Evolutionary conservation across 495 filamentous ascomycete species (phyloP), one percentile per base, ranked within the genome.

Genomic region (Aspergillus saccharolyticus): DNA sequence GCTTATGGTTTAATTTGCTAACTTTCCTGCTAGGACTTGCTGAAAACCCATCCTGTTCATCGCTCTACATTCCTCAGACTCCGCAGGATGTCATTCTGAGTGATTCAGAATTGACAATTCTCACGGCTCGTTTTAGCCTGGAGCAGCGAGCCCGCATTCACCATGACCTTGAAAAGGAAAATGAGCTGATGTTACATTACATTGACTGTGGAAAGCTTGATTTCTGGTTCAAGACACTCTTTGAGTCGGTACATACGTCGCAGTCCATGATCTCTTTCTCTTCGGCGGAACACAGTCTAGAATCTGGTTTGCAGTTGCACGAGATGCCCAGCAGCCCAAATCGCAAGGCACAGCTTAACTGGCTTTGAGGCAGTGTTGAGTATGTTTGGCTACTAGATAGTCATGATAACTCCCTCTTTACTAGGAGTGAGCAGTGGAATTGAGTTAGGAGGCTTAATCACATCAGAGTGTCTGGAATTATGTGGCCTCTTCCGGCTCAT

Each of bases 131-230:
- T 39, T 86, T 85, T 73, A 63, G 66, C 56, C 51, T 76, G 62
- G 68, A 81, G 70, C 67, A 74, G 70, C 66, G 80, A 67, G 71
- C 73, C 72, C 64, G 70, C 70, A 56, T 85, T 70, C 52, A 72
- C 57, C 58, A 78, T 74, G 85, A 83, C 55, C 61, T 81, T 28
- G 60, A 75, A 42, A 74, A 68, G 57, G 86, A 89, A 60, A 78
- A 83, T 63, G 66, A 66, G 25, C 67, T 72, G 22, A 71, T 89
- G 17, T 63, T 68, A 10, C 64, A 72, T 22, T 78, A 76, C 56
- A 72, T 89, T 17, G 81, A 87, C 47, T 77, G 78, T 61, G 76
- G 82, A 16, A 77, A 82, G 39, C 72, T 89, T 22, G 83, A 81
- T 8, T 76, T 81, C 51, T 87, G 85, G 84, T 81, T 77, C 50